Evolutionary conservation across 805 yeast species (phyloP), one percentile per base, ranked within the genome.

Genomic region (Wickerhamiella siamensis): DNA sequence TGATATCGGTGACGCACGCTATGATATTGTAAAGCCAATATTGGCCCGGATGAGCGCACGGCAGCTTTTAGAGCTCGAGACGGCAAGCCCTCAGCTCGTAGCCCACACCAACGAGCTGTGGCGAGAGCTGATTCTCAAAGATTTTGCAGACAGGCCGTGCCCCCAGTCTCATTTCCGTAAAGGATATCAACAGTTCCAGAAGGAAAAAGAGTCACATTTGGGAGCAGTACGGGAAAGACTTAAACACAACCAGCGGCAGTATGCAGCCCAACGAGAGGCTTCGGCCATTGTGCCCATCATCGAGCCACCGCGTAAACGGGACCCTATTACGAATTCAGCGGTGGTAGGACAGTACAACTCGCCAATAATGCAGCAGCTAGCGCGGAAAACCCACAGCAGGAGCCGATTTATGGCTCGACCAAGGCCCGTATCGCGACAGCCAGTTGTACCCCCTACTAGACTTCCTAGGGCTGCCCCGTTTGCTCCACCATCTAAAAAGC

Each of bases 161-260:
- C 64, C 65, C 10, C 8, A n/a, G 12, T 26, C 40, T 8, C 32
- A 51, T 14, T 58, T 43, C 46, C 46, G 60, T 5, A 40, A 48
- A n/a, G 43, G 57, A 2, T 64, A 59, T 37, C 31, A 37, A 27
- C 19, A 40, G 40, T 47, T 57, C 43, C 40, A 45, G 17, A 45
- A 59, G 49, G 46, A 66, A 42, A 73, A 67, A 39, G 66, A 70
- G 40, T 66, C 65, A 3, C 72, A 64, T 45, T 48, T 69, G 43
- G 66, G 65, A 36, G 62, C 64, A 9, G 71, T 68, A 39, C 65
- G 70, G 40, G 59, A 59, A 18, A 46, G 65, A 24, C 50, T 61
- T 19, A 48, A 56, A 5, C 48, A 47, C 18, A 53, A 52, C 33
- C 58, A 58, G 47, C 46, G 49, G 27, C 51, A 52, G 46, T 44